Base-by-base conservation (phyloP, 805 yeast species). In the Lipomyces kockii region DNA sequence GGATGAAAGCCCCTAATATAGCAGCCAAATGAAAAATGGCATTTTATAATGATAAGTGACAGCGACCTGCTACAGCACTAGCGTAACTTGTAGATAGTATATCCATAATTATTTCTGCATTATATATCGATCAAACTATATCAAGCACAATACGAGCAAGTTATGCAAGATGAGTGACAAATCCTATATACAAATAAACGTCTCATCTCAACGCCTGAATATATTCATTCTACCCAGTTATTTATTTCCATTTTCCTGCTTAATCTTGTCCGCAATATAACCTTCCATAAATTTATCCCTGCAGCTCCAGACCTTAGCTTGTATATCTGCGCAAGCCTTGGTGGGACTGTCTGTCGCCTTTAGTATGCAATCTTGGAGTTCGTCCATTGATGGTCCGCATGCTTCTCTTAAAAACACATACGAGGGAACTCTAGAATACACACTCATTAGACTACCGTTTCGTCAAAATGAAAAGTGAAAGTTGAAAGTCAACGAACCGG, bases 381-480 rank as follows among this genome's bases (percentile, higher is more conserved):
- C 49, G 22, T 43, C 22, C 49, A 43, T 43, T n/a, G 49, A n/a
- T 17, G 20, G 22, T 43, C 49, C 49, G 49, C 49, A 43, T 5
- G 49, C 49, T 43, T 43, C 49, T 43, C 49, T 17, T n/a, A 43
- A 43, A 17, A n/a, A n/a, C 49, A 43, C 49, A n/a, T 43, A 43
- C 49, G 49, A 43, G 9, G 49, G 49, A 43, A 43, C 49, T n/a
- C 49, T 43, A 43, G 20, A 43, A 43, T 43, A n/a, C 3, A 2
- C 22, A 1, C 22, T 43, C 9, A 43, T 43, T 43, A 43, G 49
- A 43, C 49, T 11, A 3, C 8, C 6, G 20, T 43, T 17, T 43
- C 20, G 14, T 37, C 49, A n/a, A n/a, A 17, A 43, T 17, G 49
- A 17, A 17, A n/a, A n/a, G 22, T n/a, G 9, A 17, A 43, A 43